Percentiles rank a stretch among this genome's conserved stretches.
These are phyloP conservation scores for Mycosphaerelloides madeirae DNA, from an alignment of 2,329 filamentous ascomycete species.

Conservation along the genomic window DNA sequence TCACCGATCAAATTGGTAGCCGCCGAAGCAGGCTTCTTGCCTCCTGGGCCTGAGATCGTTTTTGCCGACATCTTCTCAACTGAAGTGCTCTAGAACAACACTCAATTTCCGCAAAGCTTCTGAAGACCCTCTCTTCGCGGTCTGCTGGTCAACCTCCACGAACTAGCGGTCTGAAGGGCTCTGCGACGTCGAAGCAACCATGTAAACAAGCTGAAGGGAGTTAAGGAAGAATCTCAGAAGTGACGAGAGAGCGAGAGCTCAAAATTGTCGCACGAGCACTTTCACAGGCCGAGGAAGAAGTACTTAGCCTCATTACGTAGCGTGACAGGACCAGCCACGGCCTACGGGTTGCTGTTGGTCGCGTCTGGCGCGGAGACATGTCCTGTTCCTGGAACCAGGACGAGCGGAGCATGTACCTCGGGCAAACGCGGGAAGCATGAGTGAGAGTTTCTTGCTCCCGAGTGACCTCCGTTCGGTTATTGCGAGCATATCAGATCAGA, in stretches of 20 bases:
- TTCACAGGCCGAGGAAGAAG: constrained; percentile 19
- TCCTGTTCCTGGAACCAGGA: constrained; percentile 23
- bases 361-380: constrained; percentile 16
- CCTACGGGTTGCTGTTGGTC: constrained; percentile 12
- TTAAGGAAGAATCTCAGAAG: constrained; percentile 2
- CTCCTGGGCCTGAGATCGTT: constrained; percentile 50
- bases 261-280: constrained; percentile 21
- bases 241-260: constrained; percentile 5
- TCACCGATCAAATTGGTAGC: constrained; percentile 86
- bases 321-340: constrained; percentile 16
- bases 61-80: constrained; percentile 55
- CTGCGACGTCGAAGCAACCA: not conserved
- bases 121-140: not conserved
- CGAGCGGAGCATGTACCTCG: constrained; percentile 29
- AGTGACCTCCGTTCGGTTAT: constrained; percentile 1
- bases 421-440: constrained; percentile 16
- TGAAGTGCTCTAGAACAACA: not conserved
- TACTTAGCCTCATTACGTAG: constrained; percentile 22
- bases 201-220: not conserved
- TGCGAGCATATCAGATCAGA: no score
- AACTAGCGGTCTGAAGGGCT: not conserved
- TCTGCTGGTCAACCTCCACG: not conserved
- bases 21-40: constrained; percentile 75
- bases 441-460: not conserved
- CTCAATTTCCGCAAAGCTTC: not conserved